Conservation (phyloP, 2,329 filamentous ascomycete species). For the Esteya vermicola region DNA sequence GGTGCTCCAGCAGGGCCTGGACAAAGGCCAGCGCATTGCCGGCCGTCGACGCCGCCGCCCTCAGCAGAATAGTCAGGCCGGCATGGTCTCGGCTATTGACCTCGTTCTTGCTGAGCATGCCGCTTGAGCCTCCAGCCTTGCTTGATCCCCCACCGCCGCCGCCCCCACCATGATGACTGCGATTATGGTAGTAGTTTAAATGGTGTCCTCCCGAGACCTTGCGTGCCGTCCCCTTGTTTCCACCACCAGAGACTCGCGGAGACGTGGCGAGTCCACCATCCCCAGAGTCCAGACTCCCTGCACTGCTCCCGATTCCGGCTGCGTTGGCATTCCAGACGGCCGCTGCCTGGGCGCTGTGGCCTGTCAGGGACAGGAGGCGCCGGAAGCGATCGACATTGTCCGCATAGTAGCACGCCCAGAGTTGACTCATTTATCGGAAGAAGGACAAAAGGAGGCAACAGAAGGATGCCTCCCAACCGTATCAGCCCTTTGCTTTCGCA, state of each 20-base stretch:
- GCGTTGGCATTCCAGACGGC: slow-evolving; percentile 35
- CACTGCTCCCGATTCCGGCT: slow-evolving; percentile 13
- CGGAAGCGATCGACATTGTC: slow-evolving; percentile 95
- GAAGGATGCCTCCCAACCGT: slow-evolving; percentile 22
- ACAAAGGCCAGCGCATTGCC: slow-evolving; percentile 61
- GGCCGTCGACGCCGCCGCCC: slow-evolving; percentile 63
- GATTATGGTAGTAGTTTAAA: too few relatives aligned
- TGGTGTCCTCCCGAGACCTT: slow-evolving; percentile 33
- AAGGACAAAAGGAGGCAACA: background rate
- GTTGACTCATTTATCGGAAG: slow-evolving; percentile 74
- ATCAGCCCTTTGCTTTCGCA: too few relatives aligned
- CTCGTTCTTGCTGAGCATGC: slow-evolving; percentile 42
- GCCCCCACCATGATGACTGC: too few relatives aligned
- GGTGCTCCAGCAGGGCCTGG: slow-evolving; percentile 64
- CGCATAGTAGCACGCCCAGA: slow-evolving; percentile 95
- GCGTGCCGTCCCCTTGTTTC: too few relatives aligned
- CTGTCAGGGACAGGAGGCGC: slow-evolving; percentile 65
- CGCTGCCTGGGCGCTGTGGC: slow-evolving; percentile 38
- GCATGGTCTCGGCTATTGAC: slow-evolving; percentile 73
- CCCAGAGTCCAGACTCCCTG: slow-evolving; percentile 5
- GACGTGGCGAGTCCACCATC: slow-evolving; percentile 10
- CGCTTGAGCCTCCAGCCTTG: slow-evolving; percentile 24
- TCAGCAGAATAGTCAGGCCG: slow-evolving; percentile 72
- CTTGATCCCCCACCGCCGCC: slow-evolving; percentile 13
- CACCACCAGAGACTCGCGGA: too few relatives aligned